These are phyloP conservation scores for Phytopythium chamaehyphon DNA, from an alignment of 352 stramenopile species.

Conservation along the genomic window DNA sequence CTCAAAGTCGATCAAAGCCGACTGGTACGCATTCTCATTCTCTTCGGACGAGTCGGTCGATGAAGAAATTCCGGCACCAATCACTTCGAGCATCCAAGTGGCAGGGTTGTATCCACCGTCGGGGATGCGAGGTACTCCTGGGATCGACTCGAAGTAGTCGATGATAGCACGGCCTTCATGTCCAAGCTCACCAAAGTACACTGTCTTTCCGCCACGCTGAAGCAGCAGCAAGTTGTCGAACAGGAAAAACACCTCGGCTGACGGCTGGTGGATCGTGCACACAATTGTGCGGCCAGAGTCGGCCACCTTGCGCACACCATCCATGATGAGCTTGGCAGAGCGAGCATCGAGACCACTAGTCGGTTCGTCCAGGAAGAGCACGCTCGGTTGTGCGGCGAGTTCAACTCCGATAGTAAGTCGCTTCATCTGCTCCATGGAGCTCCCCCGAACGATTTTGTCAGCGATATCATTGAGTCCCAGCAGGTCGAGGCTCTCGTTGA, in stretches of 20 bases:
- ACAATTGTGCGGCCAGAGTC: slow-evolving; percentile 73
- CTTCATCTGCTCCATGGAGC: slow-evolving; percentile 46
- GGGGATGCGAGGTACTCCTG: slow-evolving; percentile 41
- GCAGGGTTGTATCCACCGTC: slow-evolving; percentile 25
- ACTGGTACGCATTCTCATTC: slow-evolving; percentile 1
- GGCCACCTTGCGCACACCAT: slow-evolving; percentile 48
- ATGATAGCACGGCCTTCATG: slow-evolving; percentile 34
- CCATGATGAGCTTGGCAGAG: slow-evolving; percentile 60
- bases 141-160: slow-evolving; percentile 68
- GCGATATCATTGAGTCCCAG: slow-evolving; percentile 57
- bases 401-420: slow-evolving; percentile 44
- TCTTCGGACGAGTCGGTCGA: not conserved
- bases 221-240: slow-evolving; percentile 87
- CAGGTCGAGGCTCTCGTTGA: slow-evolving; percentile 84
- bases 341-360: slow-evolving; percentile 66
- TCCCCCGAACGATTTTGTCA: slow-evolving; percentile 30
- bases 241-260: slow-evolving; percentile 72
- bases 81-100: slow-evolving; percentile 9
- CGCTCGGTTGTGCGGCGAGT: slow-evolving; percentile 39
- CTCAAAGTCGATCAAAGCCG: slow-evolving; percentile 17
- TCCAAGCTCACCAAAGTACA: slow-evolving; percentile 83
- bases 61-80: slow-evolving; percentile 28
- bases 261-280: slow-evolving; percentile 91
- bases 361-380: slow-evolving; percentile 56
- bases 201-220: slow-evolving; percentile 69